A percentile compares a stretch with the other conserved stretches of the same genome.
phyloP scores from a whole-genome alignment of 192 early-diverging fungal genomes.

The Backusella tuberculispora region DNA sequence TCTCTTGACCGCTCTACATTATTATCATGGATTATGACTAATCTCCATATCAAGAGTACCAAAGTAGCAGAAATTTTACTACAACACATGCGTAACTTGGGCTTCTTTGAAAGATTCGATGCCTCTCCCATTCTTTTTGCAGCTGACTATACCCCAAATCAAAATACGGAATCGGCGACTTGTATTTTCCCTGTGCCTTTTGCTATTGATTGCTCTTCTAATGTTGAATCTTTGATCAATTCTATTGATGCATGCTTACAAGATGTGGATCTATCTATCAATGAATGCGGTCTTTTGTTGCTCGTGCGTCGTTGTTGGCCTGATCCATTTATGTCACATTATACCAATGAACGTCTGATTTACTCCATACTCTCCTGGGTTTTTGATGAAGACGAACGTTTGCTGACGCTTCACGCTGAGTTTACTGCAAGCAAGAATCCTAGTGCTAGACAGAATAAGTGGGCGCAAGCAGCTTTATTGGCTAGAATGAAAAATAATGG shows the following conservation, averaged over 20 bases:
- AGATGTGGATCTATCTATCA: slow-evolving; percentile 54
- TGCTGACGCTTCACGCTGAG: slow-evolving; percentile 50
- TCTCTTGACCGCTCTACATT: slow-evolving; percentile 34
- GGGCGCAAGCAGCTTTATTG: slow-evolving; percentile 23
- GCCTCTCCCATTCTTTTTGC: slow-evolving; percentile 45
- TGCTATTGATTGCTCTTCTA: slow-evolving; percentile 54
- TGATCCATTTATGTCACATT: slow-evolving; percentile 59
- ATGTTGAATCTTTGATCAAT: slow-evolving; percentile 56
- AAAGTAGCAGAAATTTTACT: slow-evolving; percentile 43
- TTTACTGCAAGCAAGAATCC: slow-evolving; percentile 44
- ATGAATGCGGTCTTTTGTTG: slow-evolving; percentile 58
- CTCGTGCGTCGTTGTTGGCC: slow-evolving; percentile 59
- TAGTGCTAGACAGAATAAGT: slow-evolving; percentile 31
- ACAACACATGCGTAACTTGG: slow-evolving; percentile 59
- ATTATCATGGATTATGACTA: slow-evolving; percentile 41
- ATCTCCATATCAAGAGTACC: slow-evolving; percentile 43
- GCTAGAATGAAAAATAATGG: slow-evolving; percentile 13
- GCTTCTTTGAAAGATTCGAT: slow-evolving; percentile 57
- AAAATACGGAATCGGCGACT: slow-evolving; percentile 23
- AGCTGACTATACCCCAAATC: background rate
- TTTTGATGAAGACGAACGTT: slow-evolving; percentile 54
- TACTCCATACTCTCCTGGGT: slow-evolving; percentile 54
- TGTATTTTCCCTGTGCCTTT: slow-evolving; percentile 56
- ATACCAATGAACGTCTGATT: slow-evolving; percentile 52
- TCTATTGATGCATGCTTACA: slow-evolving; percentile 53